These are phyloP conservation scores for Agrocybe chaxingu DNA, from an alignment of 768 basidiomycete species.

Conservation along the genomic window DNA sequence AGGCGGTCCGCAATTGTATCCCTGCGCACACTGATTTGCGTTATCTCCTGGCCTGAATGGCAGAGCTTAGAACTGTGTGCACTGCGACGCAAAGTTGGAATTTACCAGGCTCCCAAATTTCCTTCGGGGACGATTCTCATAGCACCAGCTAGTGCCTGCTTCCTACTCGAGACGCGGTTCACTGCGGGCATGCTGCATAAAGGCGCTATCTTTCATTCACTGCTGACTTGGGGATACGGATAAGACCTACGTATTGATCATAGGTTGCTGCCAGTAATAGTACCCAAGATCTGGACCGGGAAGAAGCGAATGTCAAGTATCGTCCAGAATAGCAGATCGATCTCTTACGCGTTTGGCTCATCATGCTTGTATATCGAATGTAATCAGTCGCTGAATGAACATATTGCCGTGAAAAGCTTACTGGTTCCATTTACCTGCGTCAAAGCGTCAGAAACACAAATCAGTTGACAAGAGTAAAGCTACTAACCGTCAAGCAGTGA, in stretches of 20 bases:
- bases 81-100: neutral
- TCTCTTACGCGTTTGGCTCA: conserved; percentile 62
- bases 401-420: conserved; percentile 22
- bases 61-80: neutral
- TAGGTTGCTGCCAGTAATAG: conserved; percentile 72
- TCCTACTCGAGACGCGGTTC: conserved; percentile 49
- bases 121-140: conserved; percentile 66
- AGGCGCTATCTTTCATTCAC: neutral
- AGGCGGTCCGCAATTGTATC: conserved; percentile 48
- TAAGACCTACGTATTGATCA: conserved; percentile 49
- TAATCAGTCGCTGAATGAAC: neutral
- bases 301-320: neutral
- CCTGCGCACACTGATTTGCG: conserved; percentile 47
- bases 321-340: neutral
- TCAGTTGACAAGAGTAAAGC: neutral
- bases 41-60: conserved; percentile 63
- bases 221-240: neutral
- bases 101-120: conserved; percentile 56
- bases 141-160: conserved; percentile 56
- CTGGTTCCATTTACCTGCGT: conserved; percentile 62
- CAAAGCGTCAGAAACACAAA: neutral
- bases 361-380: conserved; percentile 41
- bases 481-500: conserved; percentile 46
- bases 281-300: conserved; percentile 46
- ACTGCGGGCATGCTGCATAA: conserved; percentile 46